These are phyloP conservation scores for Xylaria sp. DNA, from an alignment of 2,329 filamentous ascomycete genomes.

Conservation along the genomic window DNA sequence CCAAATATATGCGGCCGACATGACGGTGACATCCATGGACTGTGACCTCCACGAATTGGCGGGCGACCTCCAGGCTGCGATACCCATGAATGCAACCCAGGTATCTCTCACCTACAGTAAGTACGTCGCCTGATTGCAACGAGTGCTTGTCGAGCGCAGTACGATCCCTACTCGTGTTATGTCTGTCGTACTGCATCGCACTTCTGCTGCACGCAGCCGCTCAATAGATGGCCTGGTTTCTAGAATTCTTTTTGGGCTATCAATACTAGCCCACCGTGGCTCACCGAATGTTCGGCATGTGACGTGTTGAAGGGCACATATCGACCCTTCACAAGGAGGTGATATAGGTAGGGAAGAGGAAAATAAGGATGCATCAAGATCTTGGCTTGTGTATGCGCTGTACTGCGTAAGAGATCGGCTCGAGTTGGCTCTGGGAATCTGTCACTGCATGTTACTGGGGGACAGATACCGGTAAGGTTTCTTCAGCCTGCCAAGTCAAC, in stretches of 20 bases:
- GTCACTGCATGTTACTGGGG: neutral
- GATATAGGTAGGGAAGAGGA: constrained; percentile 8
- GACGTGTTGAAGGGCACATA: neutral
- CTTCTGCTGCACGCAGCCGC: constrained; percentile 23
- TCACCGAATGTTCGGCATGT: constrained; percentile 20
- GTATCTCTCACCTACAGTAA: constrained; percentile 6
- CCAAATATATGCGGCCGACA: neutral
- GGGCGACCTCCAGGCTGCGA: neutral
- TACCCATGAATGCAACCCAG: constrained; percentile 16
- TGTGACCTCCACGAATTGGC: constrained; percentile 9
- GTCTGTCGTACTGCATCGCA: constrained; percentile 22
- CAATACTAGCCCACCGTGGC: constrained; percentile 11
- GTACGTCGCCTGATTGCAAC: no score
- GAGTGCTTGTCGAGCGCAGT: constrained; percentile 1
- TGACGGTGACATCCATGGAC: constrained; percentile 8
- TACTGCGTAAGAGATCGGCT: constrained; percentile 15
- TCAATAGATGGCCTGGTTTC: constrained; percentile 3
- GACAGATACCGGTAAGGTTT: neutral
- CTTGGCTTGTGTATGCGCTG: constrained; percentile 28
- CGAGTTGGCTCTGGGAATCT: constrained; percentile 15
- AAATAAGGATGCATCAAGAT: constrained; percentile 15
- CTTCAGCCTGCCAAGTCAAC: constrained; percentile 7
- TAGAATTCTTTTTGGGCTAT: neutral
- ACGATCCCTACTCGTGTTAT: constrained; percentile 11
- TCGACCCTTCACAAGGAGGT: constrained; percentile 10